Conservation (phyloP, 345 rosid genomes). For the Lagerstroemia speciosa region DNA sequence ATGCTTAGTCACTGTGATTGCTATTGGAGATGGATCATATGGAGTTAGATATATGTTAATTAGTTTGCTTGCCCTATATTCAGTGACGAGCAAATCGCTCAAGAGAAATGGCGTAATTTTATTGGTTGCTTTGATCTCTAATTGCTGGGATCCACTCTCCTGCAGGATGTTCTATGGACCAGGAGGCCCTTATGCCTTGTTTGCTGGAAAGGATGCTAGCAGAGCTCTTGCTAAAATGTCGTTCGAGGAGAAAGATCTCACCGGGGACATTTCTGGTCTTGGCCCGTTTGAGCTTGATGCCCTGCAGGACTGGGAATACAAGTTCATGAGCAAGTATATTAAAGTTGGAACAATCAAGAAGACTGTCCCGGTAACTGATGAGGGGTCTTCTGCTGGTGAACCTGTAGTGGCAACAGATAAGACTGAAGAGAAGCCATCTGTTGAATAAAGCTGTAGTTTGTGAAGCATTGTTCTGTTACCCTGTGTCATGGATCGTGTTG, state of each 20-base stretch:
- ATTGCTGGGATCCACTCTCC: neutral
- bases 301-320: conserved; percentile 96
- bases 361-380: conserved; percentile 35
- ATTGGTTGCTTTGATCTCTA: neutral
- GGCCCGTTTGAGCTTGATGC: conserved; percentile 91
- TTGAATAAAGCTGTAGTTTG: neutral
- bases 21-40: neutral
- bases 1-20: neutral
- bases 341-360: conserved; percentile 77
- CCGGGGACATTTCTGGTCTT: conserved; percentile 93
- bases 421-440: neutral
- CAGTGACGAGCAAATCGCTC: neutral
- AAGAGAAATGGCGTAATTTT: neutral
- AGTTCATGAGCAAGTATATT: conserved; percentile 91
- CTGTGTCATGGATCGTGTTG: neutral
- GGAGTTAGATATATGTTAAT: neutral
- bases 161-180: conserved; percentile 98
- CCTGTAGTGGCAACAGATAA: conserved; percentile 29
- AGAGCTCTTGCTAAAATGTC: conserved; percentile 99
- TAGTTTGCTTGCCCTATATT: neutral
- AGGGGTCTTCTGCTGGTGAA: conserved; percentile 31
- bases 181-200: conserved; percentile 92
- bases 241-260: conserved; percentile 82
- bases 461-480: neutral
- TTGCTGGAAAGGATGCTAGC: conserved; percentile 98